A percentile compares a stretch with the other conserved stretches of the same genome.
Conservation (phyloP, 139 green algal species). For the Gonium pectorale region DNA sequence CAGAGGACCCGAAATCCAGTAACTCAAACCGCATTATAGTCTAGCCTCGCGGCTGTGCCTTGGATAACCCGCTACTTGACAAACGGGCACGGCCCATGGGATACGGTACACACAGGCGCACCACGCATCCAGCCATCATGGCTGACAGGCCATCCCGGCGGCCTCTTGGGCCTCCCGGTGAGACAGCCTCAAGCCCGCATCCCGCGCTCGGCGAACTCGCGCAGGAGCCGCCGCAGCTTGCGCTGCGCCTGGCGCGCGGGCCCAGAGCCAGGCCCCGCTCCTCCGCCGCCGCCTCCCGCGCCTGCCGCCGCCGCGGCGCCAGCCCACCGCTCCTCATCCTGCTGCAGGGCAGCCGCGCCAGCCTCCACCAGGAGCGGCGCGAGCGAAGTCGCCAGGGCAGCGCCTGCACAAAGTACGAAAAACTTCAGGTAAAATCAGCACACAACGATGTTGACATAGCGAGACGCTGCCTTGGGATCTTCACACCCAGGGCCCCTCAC, state of each 20-base stretch:
- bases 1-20: no score
- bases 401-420: not conserved
- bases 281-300: not conserved
- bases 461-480: not conserved
- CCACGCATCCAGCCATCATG: no score
- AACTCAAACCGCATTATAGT: no score
- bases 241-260: not conserved
- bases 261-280: not conserved
- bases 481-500: no score
- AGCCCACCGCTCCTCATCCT: not conserved
- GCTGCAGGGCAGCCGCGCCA: not conserved
- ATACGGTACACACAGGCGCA: no score
- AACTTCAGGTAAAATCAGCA: not conserved
- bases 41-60: no score
- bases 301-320: not conserved
- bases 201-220: conserved; percentile 45
- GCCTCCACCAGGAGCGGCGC: conserved; percentile 3
- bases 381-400: not conserved
- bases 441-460: not conserved
- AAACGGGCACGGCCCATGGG: no score
- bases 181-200: not conserved
- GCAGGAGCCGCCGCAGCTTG: conserved; percentile 26
- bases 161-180: no score
- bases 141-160: no score
- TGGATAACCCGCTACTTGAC: no score